Conservation (phyloP, 2,329 filamentous ascomycete genomes). For the Fusarium sp. region DNA sequence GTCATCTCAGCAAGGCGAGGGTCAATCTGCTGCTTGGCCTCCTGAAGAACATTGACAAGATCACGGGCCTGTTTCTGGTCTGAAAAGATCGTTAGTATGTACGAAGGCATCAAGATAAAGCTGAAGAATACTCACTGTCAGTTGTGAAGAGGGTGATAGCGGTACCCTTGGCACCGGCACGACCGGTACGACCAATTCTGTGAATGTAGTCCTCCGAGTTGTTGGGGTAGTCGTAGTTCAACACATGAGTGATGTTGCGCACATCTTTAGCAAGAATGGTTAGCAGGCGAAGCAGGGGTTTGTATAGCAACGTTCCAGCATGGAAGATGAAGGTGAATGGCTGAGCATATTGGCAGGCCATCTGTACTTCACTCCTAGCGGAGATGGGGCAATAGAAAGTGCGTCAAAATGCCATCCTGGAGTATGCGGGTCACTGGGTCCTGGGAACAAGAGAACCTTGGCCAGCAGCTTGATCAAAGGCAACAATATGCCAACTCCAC, state of each 20-base stretch:
- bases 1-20: slow-evolving; percentile 96
- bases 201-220: slow-evolving; percentile 99
- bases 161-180: slow-evolving; percentile 92
- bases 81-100: slow-evolving; percentile 54
- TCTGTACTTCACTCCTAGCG: slow-evolving; percentile 64
- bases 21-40: slow-evolving; percentile 98
- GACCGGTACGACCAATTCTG: slow-evolving; percentile 93
- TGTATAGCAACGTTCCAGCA: slow-evolving; percentile 72
- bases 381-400: slow-evolving; percentile 66
- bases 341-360: slow-evolving; percentile 60
- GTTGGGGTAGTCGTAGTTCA: slow-evolving; percentile 99
- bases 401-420: slow-evolving; percentile 64
- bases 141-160: slow-evolving; percentile 99
- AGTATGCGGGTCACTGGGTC: slow-evolving; percentile 64
- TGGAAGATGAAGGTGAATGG: slow-evolving; percentile 54
- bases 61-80: slow-evolving; percentile 97
- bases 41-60: slow-evolving; percentile 88
- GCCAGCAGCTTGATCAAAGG: slow-evolving; percentile 75
- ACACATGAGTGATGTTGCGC: slow-evolving; percentile 99
- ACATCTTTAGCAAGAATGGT: slow-evolving; percentile 89
- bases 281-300: slow-evolving; percentile 71
- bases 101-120: background rate
- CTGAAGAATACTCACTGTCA: slow-evolving; percentile 81
- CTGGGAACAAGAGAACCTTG: slow-evolving; percentile 66
- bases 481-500: slow-evolving; percentile 81